Evolutionary conservation across 2,329 filamentous ascomycete species (phyloP).

Genomic region (Boeremia lycopersici): DNA sequence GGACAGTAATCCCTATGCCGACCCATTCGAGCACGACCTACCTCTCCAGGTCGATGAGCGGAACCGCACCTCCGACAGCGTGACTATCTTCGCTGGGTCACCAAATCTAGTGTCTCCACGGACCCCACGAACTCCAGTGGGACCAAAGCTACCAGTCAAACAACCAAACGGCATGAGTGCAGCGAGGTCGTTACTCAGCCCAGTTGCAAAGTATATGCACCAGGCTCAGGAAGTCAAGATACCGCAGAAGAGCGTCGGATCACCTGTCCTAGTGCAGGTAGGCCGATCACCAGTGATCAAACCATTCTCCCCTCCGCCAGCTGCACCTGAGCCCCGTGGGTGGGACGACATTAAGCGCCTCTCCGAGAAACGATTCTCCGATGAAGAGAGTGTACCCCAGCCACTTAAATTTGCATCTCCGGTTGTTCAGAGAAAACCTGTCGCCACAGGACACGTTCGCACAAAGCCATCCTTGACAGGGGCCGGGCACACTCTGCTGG

Average conservation of each 20-base stretch:
- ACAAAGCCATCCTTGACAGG: slow-evolving; percentile 27
- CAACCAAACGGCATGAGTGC: slow-evolving; percentile 8
- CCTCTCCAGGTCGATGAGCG: slow-evolving; percentile 35
- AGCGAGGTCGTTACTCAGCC: slow-evolving; percentile 10
- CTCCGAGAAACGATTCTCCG: slow-evolving; percentile 12
- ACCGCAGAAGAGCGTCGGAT: slow-evolving; percentile 9
- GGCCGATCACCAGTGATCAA: slow-evolving; percentile 10
- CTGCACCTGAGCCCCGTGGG: slow-evolving; percentile 26
- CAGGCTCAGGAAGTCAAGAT: slow-evolving; percentile 15
- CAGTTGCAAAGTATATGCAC: slow-evolving; percentile 13
- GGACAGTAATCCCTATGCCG: slow-evolving; percentile 27
- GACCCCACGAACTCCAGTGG: slow-evolving; percentile 23
- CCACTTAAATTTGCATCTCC: slow-evolving; percentile 13
- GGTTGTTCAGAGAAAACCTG: slow-evolving; percentile 22
- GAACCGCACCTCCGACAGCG: slow-evolving; percentile 38
- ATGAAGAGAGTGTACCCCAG: slow-evolving; percentile 11
- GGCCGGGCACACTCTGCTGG: slow-evolving; percentile 24
- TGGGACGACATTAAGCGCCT: slow-evolving; percentile 40
- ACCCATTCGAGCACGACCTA: slow-evolving; percentile 39
- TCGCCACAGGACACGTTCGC: slow-evolving; percentile 7
- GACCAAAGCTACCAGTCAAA: slow-evolving; percentile 11
- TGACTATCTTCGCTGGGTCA: slow-evolving; percentile 32
- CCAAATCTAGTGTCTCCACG: slow-evolving; percentile 27
- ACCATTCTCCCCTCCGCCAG: slow-evolving; percentile 13
- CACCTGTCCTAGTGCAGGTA: slow-evolving; percentile 13